A percentile compares a stretch with the other conserved stretches of the same genome.
Conservation (phyloP, 169 alveolate species). For the Eimeria brunetti region DNA sequence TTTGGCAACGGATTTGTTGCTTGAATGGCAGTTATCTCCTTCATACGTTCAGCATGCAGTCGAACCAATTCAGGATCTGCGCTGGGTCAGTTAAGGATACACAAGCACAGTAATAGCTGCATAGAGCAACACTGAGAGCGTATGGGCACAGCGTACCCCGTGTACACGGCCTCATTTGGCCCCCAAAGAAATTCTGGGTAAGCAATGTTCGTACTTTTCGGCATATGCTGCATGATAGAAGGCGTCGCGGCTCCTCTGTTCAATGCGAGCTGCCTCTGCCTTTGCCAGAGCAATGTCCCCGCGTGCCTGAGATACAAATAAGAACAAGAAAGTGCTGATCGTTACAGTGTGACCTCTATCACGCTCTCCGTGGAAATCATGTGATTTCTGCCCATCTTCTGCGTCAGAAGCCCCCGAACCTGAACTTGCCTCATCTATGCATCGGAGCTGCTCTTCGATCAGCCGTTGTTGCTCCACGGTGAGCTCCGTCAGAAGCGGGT, state of each 20-base stretch:
- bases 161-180: background rate
- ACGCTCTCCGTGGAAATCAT: background rate
- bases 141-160: background rate
- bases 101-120: background rate
- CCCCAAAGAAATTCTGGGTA: background rate
- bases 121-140: background rate
- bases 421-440: conserved; percentile 73
- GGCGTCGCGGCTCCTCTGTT: conserved; percentile 69
- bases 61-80: conserved; percentile 63
- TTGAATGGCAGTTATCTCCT: conserved; percentile 44
- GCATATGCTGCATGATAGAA: conserved; percentile 62
- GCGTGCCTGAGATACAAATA: conserved; percentile 24
- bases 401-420: background rate
- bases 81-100: conserved; percentile 13
- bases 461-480: conserved; percentile 74
- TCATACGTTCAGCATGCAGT: conserved; percentile 71
- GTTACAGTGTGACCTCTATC: background rate
- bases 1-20: conserved; percentile 41
- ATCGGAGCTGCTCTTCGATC: conserved; percentile 78
- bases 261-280: conserved; percentile 70
- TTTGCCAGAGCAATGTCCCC: conserved; percentile 52
- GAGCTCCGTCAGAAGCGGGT: conserved; percentile 70
- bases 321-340: background rate
- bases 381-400: background rate
- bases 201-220: conserved; percentile 29